These are phyloP conservation scores for Jamesozyma rosinii DNA, from an alignment of 805 yeast genomes.

Conservation along the genomic window DNA sequence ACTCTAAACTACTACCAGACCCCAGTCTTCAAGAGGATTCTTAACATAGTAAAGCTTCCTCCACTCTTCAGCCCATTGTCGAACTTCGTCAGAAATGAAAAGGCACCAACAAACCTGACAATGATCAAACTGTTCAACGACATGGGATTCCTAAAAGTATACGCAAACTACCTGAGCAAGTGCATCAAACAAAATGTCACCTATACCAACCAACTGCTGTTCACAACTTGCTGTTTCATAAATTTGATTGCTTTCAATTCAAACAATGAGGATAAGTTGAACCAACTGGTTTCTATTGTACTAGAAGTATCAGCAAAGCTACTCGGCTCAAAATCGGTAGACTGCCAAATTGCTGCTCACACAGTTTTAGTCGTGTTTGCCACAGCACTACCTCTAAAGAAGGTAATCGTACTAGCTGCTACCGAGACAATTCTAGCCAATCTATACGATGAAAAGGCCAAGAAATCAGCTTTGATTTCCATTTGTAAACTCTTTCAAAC, in stretches of 20 bases:
- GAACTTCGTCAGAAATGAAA: slow-evolving; percentile 55
- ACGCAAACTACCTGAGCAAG: slow-evolving; percentile 43
- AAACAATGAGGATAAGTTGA: slow-evolving; percentile 35
- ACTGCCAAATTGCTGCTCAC: slow-evolving; percentile 74
- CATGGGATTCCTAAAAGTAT: slow-evolving; percentile 54
- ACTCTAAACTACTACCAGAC: slow-evolving; percentile 72
- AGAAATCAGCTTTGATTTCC: slow-evolving; percentile 39
- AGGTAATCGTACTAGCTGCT: slow-evolving; percentile 49
- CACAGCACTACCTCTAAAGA: slow-evolving; percentile 55
- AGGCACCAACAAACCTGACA: slow-evolving; percentile 56
- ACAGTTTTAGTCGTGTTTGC: slow-evolving; percentile 71
- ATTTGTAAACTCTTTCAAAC: slow-evolving; percentile 44
- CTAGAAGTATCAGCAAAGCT: slow-evolving; percentile 52
- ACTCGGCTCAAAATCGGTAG: slow-evolving; percentile 40
- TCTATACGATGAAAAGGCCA: slow-evolving; percentile 33
- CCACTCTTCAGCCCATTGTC: slow-evolving; percentile 63
- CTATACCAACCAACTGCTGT: slow-evolving; percentile 64
- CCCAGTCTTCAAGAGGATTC: slow-evolving; percentile 64
- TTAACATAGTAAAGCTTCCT: slow-evolving; percentile 73
- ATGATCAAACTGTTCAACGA: slow-evolving; percentile 70
- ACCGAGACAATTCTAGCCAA: slow-evolving; percentile 46
- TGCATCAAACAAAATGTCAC: slow-evolving; percentile 44
- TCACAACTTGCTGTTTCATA: slow-evolving; percentile 63
- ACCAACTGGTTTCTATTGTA: slow-evolving; percentile 44
- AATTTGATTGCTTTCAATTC: slow-evolving; percentile 53